Evolutionary conservation across 306 rosid genomes (phyloP).

Genomic region (Castanea crenata): DNA sequence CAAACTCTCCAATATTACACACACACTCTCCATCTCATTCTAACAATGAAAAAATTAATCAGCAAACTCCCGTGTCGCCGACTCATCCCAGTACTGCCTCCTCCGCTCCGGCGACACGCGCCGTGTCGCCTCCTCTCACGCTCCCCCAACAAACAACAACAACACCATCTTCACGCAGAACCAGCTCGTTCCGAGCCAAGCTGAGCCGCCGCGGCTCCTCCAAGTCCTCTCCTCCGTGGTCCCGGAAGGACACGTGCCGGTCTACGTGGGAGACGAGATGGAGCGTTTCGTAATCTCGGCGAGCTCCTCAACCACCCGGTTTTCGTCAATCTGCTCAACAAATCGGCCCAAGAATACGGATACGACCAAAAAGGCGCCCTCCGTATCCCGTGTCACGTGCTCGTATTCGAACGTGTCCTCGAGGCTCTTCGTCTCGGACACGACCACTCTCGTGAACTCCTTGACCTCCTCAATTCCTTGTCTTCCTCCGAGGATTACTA

Average conservation of each 20-base stretch:
- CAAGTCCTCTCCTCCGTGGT: conserved; percentile 13
- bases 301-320: conserved; percentile 83
- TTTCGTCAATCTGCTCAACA: conserved; percentile 76
- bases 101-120: conserved; percentile 40
- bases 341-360: conserved; percentile 90
- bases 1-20: no score
- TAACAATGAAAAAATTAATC: conserved; percentile 69
- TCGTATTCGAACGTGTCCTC: conserved; percentile 79
- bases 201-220: conserved; percentile 8
- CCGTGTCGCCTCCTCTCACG: not conserved
- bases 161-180: conserved; percentile 15
- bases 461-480: conserved; percentile 46
- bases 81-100: conserved; percentile 77
- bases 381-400: conserved; percentile 75
- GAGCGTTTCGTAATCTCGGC: conserved; percentile 64
- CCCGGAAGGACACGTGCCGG: conserved; percentile 82
- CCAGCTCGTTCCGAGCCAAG: conserved; percentile 31
- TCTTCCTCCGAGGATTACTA: conserved; percentile 33
- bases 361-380: conserved; percentile 88
- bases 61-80: conserved; percentile 88
- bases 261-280: conserved; percentile 97
- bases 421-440: conserved; percentile 63
- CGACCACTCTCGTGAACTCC: conserved; percentile 46
- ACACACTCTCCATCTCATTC: not conserved
- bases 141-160: no score